A percentile compares a stretch with the other conserved stretches of the same genome.
Evolutionary conservation across 352 stramenopile species (phyloP).

Genomic region (Chrysophaeum taylorii): DNA sequence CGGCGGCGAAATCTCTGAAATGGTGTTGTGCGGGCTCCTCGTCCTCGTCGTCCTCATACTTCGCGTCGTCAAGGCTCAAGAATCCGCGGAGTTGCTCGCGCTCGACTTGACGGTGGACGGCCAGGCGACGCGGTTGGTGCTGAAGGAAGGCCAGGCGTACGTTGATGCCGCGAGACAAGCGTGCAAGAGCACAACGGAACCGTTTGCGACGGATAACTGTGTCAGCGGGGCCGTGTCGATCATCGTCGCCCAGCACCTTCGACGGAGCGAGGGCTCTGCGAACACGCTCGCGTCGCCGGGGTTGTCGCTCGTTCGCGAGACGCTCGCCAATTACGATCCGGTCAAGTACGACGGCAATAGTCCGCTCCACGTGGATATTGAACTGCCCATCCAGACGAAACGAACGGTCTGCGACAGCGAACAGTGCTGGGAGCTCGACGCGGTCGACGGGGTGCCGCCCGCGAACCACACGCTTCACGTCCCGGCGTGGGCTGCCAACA

Average conservation of each 20-base stretch:
- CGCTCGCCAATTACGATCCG: conserved; percentile 2
- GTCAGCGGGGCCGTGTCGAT: conserved; percentile 2
- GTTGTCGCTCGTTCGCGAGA: not conserved
- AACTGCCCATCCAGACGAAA: not conserved
- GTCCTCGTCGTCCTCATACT: no score
- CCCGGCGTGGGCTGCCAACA: not conserved
- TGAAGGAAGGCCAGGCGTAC: not conserved
- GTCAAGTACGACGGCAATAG: not conserved
- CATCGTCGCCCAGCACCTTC: conserved; percentile 5
- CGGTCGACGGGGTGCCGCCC: not conserved
- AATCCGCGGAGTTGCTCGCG: no score
- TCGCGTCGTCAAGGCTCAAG: no score
- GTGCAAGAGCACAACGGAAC: not conserved
- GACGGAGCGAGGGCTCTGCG: not conserved
- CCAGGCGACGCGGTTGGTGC: not conserved
- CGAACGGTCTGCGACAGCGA: conserved; percentile 7
- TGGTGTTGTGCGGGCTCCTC: no score
- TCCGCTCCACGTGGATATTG: conserved; percentile 13
- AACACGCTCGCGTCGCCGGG: not conserved
- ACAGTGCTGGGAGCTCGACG: conserved; percentile 10
- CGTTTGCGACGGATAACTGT: conserved; percentile 4
- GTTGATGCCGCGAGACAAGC: not conserved
- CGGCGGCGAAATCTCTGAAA: no score
- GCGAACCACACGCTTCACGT: conserved; percentile 14
- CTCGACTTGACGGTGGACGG: conserved; percentile 5